Percentiles rank a stretch among this genome's conserved stretches.
Evolutionary conservation across 768 basidiomycete genomes (phyloP).

Genomic region (Boletus insuetus): DNA sequence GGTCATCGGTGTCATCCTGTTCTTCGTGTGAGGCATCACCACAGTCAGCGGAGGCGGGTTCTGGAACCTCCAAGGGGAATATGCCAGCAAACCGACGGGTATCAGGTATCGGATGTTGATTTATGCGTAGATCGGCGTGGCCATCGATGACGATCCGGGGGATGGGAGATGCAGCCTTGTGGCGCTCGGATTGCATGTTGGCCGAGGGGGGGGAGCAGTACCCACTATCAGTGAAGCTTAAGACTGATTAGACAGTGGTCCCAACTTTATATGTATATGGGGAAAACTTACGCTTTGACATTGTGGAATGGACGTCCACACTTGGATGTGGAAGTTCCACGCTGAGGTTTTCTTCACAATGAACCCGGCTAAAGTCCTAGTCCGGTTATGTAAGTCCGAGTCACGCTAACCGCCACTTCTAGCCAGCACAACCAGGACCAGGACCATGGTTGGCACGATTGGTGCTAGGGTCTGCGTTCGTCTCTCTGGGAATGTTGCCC

Average conservation of each 20-base stretch:
- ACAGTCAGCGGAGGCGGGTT: conserved; percentile 1
- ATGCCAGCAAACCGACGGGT: conserved; percentile 29
- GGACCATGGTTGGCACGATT: not conserved
- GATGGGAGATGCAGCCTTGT: conserved; percentile 3
- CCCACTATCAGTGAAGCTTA: conserved; percentile 6
- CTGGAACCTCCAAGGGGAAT: conserved; percentile 14
- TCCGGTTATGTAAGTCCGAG: too few relatives aligned
- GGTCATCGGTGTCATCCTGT: conserved; percentile 5
- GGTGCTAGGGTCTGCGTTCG: not conserved
- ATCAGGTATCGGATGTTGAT: conserved; percentile 8
- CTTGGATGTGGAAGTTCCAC: conserved; percentile 17
- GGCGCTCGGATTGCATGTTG: conserved; percentile 10
- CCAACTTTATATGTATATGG: conserved; percentile 17
- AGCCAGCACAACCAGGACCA: not conserved
- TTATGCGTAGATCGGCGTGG: not conserved
- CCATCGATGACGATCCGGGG: not conserved
- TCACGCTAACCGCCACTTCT: too few relatives aligned
- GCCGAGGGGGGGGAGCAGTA: not conserved
- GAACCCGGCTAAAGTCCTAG: too few relatives aligned
- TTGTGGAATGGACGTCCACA: conserved; percentile 21
- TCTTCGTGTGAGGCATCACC: conserved; percentile 13
- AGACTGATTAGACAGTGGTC: not conserved
- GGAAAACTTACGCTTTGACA: conserved; percentile 24
- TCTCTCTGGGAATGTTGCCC: not conserved
- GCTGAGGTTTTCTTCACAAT: too few relatives aligned